Percentiles rank a stretch among this genome's conserved stretches.
These are phyloP conservation scores for Phyllosticta ampelicida DNA, from an alignment of 2,329 filamentous ascomycete species.

Conservation along the genomic window DNA sequence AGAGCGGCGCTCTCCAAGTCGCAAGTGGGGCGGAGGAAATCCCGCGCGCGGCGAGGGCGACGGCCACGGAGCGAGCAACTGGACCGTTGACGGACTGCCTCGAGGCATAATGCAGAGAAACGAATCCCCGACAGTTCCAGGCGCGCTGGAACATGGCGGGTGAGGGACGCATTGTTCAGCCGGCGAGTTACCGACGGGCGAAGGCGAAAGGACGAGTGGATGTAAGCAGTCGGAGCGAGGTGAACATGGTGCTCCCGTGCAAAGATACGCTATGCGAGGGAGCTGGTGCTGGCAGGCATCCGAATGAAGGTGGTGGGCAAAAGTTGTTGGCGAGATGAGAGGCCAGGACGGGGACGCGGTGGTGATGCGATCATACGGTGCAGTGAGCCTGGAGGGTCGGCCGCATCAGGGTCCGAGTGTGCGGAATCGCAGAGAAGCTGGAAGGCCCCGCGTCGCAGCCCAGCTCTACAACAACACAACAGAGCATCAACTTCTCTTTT, in stretches of 20 bases:
- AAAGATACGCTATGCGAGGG: neutral
- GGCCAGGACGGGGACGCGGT: neutral
- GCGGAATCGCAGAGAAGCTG: constrained; percentile 6
- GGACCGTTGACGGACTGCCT: constrained; percentile 12
- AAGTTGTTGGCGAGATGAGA: neutral
- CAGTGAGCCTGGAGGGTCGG: neutral
- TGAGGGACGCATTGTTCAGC: constrained; percentile 25
- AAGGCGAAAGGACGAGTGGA: neutral
- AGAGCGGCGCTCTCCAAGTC: neutral
- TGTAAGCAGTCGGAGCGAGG: neutral
- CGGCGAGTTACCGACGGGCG: constrained; percentile 3
- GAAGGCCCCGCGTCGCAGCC: constrained; percentile 2
- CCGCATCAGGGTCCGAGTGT: constrained; percentile 5
- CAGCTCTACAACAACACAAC: no score
- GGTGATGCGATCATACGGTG: neutral
- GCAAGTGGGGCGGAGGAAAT: neutral
- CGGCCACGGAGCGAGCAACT: constrained; percentile 1
- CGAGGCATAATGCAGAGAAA: constrained; percentile 19
- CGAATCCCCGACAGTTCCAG: constrained; percentile 25
- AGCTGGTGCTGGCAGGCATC: neutral
- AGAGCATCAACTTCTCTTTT: neutral
- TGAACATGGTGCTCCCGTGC: constrained; percentile 5
- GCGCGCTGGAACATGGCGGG: constrained; percentile 22
- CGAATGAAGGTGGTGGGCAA: neutral
- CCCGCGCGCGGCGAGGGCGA: neutral